These are phyloP conservation scores for Cornus suecica DNA, from an alignment of 148 eudicot genomes.

Conservation along the genomic window DNA sequence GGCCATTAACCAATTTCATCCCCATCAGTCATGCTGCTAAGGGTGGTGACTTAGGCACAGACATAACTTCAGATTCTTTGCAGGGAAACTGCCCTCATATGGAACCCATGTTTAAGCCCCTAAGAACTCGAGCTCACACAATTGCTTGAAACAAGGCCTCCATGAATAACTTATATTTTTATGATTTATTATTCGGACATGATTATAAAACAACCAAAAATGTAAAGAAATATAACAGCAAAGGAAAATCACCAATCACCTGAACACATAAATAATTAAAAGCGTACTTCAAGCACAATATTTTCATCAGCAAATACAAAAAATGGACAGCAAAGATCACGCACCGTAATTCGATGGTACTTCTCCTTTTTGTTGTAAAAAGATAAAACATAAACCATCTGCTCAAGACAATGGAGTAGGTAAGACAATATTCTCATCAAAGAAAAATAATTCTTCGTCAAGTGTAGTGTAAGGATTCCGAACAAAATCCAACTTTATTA, in stretches of 20 bases:
- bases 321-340: slow-evolving; percentile 13
- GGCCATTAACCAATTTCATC: background rate
- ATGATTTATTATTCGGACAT: background rate
- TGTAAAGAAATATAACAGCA: background rate
- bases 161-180: background rate
- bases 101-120: background rate
- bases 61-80: background rate
- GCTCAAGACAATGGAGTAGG: slow-evolving; percentile 25
- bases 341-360: slow-evolving; percentile 85
- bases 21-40: background rate
- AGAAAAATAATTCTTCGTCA: background rate
- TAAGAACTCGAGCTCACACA: background rate
- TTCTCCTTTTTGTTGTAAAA: slow-evolving; percentile 97
- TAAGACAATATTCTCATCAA: background rate
- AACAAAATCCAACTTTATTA: background rate
- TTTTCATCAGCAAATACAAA: background rate
- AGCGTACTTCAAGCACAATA: background rate
- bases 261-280: background rate
- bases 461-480: too few species aligned
- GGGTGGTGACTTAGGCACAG: background rate
- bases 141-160: background rate
- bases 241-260: background rate
- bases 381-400: slow-evolving; percentile 97
- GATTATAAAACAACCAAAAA: background rate
- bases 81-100: background rate